Conservation (phyloP, 2,329 filamentous ascomycete species). For the Elsinoe batatas region DNA sequence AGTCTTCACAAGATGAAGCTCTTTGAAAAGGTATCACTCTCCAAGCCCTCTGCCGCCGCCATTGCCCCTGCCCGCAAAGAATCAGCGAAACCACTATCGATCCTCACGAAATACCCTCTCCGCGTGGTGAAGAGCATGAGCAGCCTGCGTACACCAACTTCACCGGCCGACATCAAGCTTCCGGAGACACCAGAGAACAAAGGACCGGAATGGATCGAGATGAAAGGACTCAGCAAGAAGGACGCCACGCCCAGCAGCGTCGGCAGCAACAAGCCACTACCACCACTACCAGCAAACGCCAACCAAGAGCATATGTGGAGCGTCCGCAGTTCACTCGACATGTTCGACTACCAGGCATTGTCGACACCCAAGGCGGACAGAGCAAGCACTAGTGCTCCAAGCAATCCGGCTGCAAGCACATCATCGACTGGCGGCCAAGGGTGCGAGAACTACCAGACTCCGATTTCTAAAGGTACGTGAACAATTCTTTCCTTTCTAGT, state of each 20-base stretch:
- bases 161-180: neutral
- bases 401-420: neutral
- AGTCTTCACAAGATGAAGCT: constrained; percentile 4
- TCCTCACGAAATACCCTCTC: neutral
- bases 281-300: neutral
- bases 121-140: neutral
- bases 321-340: neutral
- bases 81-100: neutral
- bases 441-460: neutral
- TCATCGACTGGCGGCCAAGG: neutral
- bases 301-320: neutral
- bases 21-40: neutral
- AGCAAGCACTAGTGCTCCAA: too few relatives aligned
- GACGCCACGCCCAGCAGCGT: neutral
- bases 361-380: neutral
- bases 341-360: constrained; percentile 7
- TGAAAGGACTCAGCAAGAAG: neutral
- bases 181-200: neutral
- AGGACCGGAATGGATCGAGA: neutral
- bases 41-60: neutral
- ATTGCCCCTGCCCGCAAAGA: neutral
- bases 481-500: neutral
- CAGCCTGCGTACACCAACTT: neutral
- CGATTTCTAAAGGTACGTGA: neutral
- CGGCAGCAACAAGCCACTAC: neutral